Conservation (phyloP, 345 rosid species). For the Erysimum cheiranthoides region DNA sequence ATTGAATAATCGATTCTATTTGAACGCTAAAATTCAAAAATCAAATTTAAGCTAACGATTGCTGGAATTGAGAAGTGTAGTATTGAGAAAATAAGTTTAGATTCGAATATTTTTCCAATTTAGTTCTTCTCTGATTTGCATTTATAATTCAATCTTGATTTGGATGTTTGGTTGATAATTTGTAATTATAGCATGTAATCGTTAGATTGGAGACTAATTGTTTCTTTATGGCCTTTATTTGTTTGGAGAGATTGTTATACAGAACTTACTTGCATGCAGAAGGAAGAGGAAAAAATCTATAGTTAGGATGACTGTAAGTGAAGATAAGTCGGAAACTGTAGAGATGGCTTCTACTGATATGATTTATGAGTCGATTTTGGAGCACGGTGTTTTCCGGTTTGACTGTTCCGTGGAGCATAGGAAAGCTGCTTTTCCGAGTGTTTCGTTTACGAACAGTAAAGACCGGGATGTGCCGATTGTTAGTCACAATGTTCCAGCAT, state of each 20-base stretch:
- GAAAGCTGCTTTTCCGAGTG: conserved; percentile 68
- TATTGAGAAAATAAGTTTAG: neutral
- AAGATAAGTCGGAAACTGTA: conserved; percentile 43
- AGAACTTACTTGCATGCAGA: conserved; percentile 56
- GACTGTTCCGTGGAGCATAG: conserved; percentile 66
- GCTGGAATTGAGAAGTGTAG: neutral
- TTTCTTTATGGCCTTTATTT: conserved; percentile 3
- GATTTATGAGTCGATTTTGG: conserved; percentile 77
- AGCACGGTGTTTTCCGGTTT: conserved; percentile 76
- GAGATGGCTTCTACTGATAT: conserved; percentile 53
- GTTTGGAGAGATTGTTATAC: conserved; percentile 34
- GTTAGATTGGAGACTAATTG: conserved; percentile 25
- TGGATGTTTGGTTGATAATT: neutral
- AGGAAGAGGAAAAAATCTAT: conserved; percentile 33
- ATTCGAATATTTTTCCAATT: neutral
- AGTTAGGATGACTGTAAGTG: conserved; percentile 52
- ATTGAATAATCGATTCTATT: neutral
- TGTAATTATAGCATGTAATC: neutral
- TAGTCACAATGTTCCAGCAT: conserved; percentile 55
- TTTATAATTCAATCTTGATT: neutral
- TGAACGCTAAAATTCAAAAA: neutral
- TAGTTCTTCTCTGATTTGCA: neutral
- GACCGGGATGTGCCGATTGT: conserved; percentile 60
- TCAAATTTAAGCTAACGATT: neutral
- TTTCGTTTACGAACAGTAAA: conserved; percentile 63